Percentiles rank a stretch among this genome's conserved stretches.
Conservation (phyloP, 176 grass and related monocot species). For the Oryza meyeriana region DNA sequence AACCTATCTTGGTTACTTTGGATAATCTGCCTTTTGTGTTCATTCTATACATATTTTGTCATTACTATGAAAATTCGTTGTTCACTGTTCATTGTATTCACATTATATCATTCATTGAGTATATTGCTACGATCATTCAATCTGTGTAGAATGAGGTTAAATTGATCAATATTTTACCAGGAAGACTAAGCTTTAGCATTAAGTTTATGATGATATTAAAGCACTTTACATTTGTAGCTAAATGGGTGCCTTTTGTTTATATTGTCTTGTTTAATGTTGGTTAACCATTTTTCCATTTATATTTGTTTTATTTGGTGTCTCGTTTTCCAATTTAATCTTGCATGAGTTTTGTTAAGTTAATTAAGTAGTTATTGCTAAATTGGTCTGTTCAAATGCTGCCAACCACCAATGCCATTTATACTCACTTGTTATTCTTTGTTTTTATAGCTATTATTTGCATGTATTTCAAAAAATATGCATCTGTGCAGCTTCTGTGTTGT, state of each 20-base stretch:
- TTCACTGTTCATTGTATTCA: not conserved
- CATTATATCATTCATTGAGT: not conserved
- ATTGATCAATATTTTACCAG: not conserved
- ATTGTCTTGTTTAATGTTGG: too few species aligned
- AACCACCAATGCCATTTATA: not conserved
- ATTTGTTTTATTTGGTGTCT: not conserved
- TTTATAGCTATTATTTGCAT: not conserved
- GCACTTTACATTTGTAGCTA: not conserved
- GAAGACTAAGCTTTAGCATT: not conserved
- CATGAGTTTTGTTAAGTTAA: not conserved
- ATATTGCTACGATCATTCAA: not conserved
- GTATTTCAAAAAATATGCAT: not conserved
- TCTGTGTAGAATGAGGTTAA: not conserved
- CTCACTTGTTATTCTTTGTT: not conserved
- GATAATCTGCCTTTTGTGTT: not conserved
- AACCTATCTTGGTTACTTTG: not conserved
- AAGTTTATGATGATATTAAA: not conserved
- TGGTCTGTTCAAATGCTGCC: not conserved
- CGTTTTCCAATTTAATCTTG: not conserved
- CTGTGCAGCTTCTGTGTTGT: not conserved
- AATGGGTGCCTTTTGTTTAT: too few species aligned
- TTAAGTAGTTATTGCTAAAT: not conserved
- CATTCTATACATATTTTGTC: not conserved
- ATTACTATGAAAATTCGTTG: not conserved
- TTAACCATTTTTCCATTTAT: not conserved